Conservation (phyloP, 169 alveolate genomes). For the Plasmodium chabaudi region DNA sequence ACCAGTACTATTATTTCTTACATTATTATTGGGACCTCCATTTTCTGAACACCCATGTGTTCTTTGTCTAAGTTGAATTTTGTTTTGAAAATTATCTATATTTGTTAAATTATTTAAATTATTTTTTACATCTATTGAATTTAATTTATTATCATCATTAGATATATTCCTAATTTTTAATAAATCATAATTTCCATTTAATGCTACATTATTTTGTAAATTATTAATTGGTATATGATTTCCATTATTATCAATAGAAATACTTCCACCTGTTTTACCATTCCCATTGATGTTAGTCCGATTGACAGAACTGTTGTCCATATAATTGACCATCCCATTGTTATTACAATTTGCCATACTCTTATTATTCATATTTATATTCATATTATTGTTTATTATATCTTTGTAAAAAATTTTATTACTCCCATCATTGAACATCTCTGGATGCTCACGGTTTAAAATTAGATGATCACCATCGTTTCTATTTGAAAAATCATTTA, state of each 20-base stretch:
- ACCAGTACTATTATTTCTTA: not conserved
- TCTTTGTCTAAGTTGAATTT: constrained; percentile 1
- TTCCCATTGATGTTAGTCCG: not conserved
- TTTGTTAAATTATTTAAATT: not conserved
- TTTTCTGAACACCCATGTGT: not conserved
- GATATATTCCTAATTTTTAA: not conserved
- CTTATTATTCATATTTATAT: not conserved
- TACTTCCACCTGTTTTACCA: not conserved
- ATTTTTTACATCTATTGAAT: constrained; percentile 19
- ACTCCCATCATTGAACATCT: not conserved
- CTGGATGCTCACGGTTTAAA: not conserved
- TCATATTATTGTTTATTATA: not conserved
- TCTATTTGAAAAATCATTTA: constrained; percentile 4
- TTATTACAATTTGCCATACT: not conserved
- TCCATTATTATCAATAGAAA: not conserved
- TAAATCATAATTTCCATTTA: constrained; percentile 9
- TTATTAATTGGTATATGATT: not conserved
- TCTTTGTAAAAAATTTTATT: not conserved
- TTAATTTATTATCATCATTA: constrained; percentile 5
- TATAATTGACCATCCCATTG: not conserved
- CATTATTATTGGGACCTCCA: not conserved
- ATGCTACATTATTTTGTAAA: not conserved
- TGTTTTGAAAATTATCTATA: not conserved
- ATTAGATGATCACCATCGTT: constrained; percentile 8
- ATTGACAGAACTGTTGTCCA: not conserved